Base-by-base conservation (phyloP, 345 rosid genomes). In the Lepidium africanum region DNA sequence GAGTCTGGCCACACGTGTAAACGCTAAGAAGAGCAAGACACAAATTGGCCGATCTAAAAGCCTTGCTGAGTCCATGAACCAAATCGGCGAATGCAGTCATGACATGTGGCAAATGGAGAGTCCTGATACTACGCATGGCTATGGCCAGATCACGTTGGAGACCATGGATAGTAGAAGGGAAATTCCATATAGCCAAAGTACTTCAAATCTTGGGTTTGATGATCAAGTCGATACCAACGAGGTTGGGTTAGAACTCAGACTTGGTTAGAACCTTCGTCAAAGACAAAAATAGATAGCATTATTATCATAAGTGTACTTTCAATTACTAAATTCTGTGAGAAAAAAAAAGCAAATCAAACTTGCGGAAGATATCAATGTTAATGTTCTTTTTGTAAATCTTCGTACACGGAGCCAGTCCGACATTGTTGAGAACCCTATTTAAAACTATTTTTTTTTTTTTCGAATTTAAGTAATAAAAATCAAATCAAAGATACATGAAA, bases 201-300 rank as follows among this genome's bases (percentile, higher is more conserved):
- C 67, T 30, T 49, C 67, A 3, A 52, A 49, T 35, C 65, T 70
- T 55, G 74, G 74, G 56, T 48, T 57, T 64, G 67, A 70, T 70
- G 65, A 69, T 64, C 75, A 62, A 53, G 69, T 47, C 71, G 76
- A 70, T 63, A 60, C 4, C 55, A 42, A 65, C 66, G 80, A 71
- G 69, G 80, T 47, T 65, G 73, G 76, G 23, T 66, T 76, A 30
- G 80, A 76, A 54, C 76, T 76, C 14, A 69, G 59, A 12, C 80
- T 76, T 59, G 80, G 80, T 36, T 70, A 67, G 39, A 72, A 23
- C 19, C 50, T 47, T 14, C 50, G 16, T 33, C 0, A 27, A 47
- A 3, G 38, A 25, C n/a, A 27, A 49, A 56, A 38, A 46, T n/a
- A 40, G 9, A 32, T 32, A 48, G 53, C 17, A 33, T 47, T 55